These are phyloP conservation scores for Sugiyamaella marilandica DNA, from an alignment of 805 yeast species.

Conservation along the genomic window DNA sequence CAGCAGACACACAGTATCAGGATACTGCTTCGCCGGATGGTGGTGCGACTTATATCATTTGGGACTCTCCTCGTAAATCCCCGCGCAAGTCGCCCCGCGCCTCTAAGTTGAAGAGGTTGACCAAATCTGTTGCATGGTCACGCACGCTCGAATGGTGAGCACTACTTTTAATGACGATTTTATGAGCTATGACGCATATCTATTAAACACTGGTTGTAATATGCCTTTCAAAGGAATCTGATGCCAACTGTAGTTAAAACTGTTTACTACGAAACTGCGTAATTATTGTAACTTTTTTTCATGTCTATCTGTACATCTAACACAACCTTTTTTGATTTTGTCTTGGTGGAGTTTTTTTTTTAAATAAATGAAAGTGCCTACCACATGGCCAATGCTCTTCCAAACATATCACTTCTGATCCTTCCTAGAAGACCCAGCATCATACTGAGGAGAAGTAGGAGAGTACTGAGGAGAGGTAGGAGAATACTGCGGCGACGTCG, in stretches of 20 bases:
- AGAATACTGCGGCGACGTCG: constrained; percentile 37
- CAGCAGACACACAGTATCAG: too few relatives aligned
- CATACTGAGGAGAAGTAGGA: constrained; percentile 63
- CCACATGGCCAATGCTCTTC: not conserved
- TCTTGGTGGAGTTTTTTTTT: not conserved
- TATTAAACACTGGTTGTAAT: too few relatives aligned
- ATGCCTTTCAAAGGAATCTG: too few relatives aligned
- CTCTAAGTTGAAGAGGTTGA: not conserved
- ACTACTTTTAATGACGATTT: not conserved
- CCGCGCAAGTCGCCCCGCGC: not conserved
- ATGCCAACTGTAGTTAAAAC: too few relatives aligned
- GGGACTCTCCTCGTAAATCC: not conserved
- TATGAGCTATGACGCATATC: not conserved
- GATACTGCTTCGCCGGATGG: too few relatives aligned
- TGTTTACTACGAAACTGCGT: not conserved
- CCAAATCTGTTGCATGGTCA: not conserved
- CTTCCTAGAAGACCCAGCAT: constrained; percentile 13
- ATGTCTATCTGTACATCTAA: constrained; percentile 2
- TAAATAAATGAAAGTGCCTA: not conserved
- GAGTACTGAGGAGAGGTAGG: constrained; percentile 74
- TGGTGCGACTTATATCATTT: too few relatives aligned
- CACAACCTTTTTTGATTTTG: not conserved
- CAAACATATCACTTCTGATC: not conserved
- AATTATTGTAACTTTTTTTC: not conserved
- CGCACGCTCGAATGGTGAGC: not conserved